These are phyloP conservation scores for Rhododendron molle DNA, from an alignment of 148 eudicot genomes.

Conservation along the genomic window DNA sequence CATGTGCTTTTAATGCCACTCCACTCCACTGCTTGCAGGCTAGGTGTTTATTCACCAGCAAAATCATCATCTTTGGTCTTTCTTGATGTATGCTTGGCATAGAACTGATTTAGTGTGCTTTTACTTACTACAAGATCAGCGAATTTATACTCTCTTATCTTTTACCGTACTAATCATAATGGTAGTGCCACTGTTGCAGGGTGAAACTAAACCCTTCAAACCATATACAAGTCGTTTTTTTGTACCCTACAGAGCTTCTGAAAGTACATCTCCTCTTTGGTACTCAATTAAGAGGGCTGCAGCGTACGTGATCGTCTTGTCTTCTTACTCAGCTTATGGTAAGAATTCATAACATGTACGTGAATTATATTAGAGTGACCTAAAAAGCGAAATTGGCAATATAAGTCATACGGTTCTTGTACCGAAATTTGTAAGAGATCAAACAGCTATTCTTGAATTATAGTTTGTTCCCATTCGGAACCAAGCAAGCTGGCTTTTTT, in stretches of 20 bases:
- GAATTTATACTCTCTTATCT: neutral
- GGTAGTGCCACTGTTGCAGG: constrained; percentile 36
- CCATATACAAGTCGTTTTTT: constrained; percentile 62
- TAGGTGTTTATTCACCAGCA: neutral
- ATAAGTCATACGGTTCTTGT: neutral
- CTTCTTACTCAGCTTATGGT: constrained; percentile 90
- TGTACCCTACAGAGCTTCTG: constrained; percentile 53
- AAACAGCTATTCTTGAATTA: neutral
- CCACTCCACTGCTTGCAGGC: neutral
- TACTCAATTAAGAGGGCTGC: constrained; percentile 90
- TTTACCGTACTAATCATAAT: neutral
- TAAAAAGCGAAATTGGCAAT: neutral
- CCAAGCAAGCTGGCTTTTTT: neutral
- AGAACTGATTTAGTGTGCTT: neutral
- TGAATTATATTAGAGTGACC: neutral
- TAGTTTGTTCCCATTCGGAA: neutral
- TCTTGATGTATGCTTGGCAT: neutral
- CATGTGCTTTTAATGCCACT: neutral
- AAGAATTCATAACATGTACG: constrained; percentile 7
- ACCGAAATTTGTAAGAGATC: neutral
- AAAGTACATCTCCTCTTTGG: constrained; percentile 82
- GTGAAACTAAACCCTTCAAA: constrained; percentile 76
- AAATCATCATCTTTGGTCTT: neutral
- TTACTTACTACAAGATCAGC: neutral
- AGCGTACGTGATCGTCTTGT: constrained; percentile 71